Percentiles rank a stretch among this genome's conserved stretches.
These are phyloP conservation scores for Collybia sordida DNA, from an alignment of 768 basidiomycete species.

Conservation along the genomic window DNA sequence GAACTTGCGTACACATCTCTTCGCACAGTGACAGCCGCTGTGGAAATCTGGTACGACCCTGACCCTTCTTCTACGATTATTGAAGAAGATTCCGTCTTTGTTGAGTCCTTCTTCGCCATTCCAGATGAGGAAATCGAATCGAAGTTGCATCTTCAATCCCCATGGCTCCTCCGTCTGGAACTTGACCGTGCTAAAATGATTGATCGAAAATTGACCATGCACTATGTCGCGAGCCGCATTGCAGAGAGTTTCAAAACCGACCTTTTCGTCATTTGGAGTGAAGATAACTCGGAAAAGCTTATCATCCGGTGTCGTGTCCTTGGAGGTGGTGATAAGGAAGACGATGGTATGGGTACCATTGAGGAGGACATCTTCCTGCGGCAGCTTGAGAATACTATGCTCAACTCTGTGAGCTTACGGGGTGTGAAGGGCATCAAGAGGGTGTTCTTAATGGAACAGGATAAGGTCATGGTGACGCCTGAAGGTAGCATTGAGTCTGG, in stretches of 20 bases:
- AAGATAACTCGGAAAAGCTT: slow-evolving; percentile 97
- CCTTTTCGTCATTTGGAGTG: slow-evolving; percentile 97
- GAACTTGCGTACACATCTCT: slow-evolving; percentile 93
- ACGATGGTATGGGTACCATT: slow-evolving; percentile 68
- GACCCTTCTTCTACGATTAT: slow-evolving; percentile 90
- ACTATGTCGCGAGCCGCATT: slow-evolving; percentile 90
- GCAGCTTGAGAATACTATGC: slow-evolving; percentile 94
- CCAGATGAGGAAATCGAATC: slow-evolving; percentile 95
- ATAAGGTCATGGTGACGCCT: slow-evolving; percentile 63
- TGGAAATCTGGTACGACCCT: slow-evolving; percentile 98
- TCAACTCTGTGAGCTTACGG: slow-evolving; percentile 91
- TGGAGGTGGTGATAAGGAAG: slow-evolving; percentile 82
- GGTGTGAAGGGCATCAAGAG: slow-evolving; percentile 90
- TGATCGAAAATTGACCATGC: slow-evolving; percentile 94
- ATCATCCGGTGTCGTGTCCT: slow-evolving; percentile 95
- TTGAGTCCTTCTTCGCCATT: slow-evolving; percentile 99
- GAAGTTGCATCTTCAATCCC: slow-evolving; percentile 89
- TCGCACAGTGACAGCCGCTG: slow-evolving; percentile 89
- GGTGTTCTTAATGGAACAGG: slow-evolving; percentile 91
- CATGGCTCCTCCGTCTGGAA: slow-evolving; percentile 96
- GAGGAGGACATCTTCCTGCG: slow-evolving; percentile 97
- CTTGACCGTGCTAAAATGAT: slow-evolving; percentile 98
- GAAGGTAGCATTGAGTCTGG: slow-evolving; percentile 66
- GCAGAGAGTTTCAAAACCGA: slow-evolving; percentile 94
- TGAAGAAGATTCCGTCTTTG: slow-evolving; percentile 93